These are phyloP conservation scores for Naematelia encephala DNA, from an alignment of 768 basidiomycete species.

Conservation along the genomic window DNA sequence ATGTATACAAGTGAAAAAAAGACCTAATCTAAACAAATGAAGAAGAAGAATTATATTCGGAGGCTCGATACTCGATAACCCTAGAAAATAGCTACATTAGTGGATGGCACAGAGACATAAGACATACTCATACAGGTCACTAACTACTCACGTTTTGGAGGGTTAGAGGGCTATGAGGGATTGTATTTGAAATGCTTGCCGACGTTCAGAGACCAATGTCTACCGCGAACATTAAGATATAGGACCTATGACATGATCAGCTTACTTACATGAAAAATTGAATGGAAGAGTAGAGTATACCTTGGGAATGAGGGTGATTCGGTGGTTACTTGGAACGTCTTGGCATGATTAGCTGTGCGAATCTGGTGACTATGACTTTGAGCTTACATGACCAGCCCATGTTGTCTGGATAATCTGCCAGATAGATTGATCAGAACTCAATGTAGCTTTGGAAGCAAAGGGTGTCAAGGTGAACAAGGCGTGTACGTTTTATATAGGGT, in stretches of 20 bases:
- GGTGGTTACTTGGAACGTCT: slow-evolving; percentile 27
- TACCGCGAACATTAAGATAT: slow-evolving; percentile 9
- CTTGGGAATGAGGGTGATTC: slow-evolving; percentile 37
- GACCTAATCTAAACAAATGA: not conserved
- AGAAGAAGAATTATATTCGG: not conserved
- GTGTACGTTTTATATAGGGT: too few species aligned
- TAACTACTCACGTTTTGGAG: not conserved
- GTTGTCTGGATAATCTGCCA: too few species aligned
- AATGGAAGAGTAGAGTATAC: slow-evolving; percentile 10
- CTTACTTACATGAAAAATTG: not conserved
- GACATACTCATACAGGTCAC: not conserved
- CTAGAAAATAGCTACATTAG: too few species aligned
- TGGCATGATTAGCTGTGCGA: not conserved
- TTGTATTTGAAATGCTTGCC: slow-evolving; percentile 33
- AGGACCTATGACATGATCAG: not conserved
- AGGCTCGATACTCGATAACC: too few species aligned
- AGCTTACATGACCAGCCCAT: slow-evolving; percentile 22
- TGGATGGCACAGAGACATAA: too few species aligned
- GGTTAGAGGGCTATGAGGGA: slow-evolving; percentile 7
- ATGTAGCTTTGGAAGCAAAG: too few species aligned
- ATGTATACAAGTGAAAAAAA: not conserved
- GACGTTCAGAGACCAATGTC: slow-evolving; percentile 29
- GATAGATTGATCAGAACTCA: too few species aligned
- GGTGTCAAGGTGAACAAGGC: too few species aligned
- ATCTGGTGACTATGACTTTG: not conserved